These are phyloP conservation scores for Camelina hispida DNA, from an alignment of 345 rosid species.

Conservation along the genomic window DNA sequence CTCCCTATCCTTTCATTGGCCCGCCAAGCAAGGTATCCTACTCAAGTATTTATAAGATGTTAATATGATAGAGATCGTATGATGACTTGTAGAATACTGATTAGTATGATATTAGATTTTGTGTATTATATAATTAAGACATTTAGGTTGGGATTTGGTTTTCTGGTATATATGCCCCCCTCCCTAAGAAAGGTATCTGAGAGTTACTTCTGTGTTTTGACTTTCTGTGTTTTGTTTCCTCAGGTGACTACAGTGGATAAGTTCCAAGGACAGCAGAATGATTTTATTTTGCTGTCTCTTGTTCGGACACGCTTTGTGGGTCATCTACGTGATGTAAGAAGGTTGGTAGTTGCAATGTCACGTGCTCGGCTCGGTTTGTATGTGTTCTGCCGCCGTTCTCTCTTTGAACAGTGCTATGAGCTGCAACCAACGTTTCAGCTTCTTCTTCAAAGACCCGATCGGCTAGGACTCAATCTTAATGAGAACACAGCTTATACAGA, in stretches of 20 bases:
- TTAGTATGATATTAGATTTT: neutral
- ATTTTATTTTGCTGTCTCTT: slow-evolving; percentile 89
- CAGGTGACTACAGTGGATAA: slow-evolving; percentile 98
- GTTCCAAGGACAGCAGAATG: slow-evolving; percentile 99
- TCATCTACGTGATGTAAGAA: slow-evolving; percentile 96
- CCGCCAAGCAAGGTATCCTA: slow-evolving; percentile 86
- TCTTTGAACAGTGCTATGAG: slow-evolving; percentile 96
- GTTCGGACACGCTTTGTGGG: slow-evolving; percentile 97
- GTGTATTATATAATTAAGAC: neutral
- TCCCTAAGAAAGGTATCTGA: neutral
- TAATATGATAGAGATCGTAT: neutral
- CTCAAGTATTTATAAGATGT: slow-evolving; percentile 11
- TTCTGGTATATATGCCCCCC: neutral
- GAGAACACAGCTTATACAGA: slow-evolving; percentile 75
- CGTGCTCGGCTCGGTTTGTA: slow-evolving; percentile 95
- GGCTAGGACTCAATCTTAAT: slow-evolving; percentile 63
- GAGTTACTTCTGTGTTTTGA: slow-evolving; percentile 15
- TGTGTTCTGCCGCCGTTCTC: slow-evolving; percentile 87
- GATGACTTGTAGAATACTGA: slow-evolving; percentile 6
- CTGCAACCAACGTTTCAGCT: slow-evolving; percentile 89
- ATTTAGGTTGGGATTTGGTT: neutral
- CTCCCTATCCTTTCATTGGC: slow-evolving; percentile 84
- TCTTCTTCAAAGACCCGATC: slow-evolving; percentile 85
- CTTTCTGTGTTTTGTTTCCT: slow-evolving; percentile 15
- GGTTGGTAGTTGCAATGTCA: slow-evolving; percentile 98